A percentile compares a stretch with the other conserved stretches of the same genome.
Conservation (phyloP, 176 grass and related monocot genomes). For the Triticum aestivum region IWGSC_CS_RefSeq_v2.1 NC_057807.1:445752160-445752659, state of each 20-base stretch:
- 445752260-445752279: neutral
- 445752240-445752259: no score
- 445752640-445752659: neutral
- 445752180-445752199: no score
- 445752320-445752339: neutral
- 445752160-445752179: neutral
- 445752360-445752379: neutral
- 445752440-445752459: no score
- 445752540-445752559: constrained; percentile 11
- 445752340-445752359: no score
- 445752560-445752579: neutral
- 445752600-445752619: neutral
- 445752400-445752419: constrained; percentile 7
- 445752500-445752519: neutral
- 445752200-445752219: no score
- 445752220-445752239: neutral
- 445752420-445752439: constrained; percentile 19
- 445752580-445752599: constrained; percentile 16
- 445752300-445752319: neutral
- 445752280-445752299: neutral
- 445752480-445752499: no score
- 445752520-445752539: neutral
- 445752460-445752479: no score
- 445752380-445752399: neutral
- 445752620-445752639: no score